These are phyloP conservation scores for Cystobasidium onofrii DNA, from an alignment of 768 basidiomycete genomes.

Conservation along the genomic window DNA sequence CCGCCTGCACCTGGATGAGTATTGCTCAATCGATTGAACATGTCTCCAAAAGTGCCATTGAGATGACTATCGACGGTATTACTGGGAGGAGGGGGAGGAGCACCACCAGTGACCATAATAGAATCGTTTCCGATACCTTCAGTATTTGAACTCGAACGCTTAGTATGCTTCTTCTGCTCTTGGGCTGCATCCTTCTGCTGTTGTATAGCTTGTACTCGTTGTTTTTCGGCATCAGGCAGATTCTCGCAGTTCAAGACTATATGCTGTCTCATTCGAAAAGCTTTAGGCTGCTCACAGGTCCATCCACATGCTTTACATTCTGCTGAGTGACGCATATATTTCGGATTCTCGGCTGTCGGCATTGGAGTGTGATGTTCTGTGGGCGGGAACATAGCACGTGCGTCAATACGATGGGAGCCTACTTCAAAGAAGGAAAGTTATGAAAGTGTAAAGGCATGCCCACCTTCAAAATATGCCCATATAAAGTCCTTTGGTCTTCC, in stretches of 20 bases:
- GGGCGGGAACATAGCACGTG: not conserved
- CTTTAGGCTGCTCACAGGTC: constrained; percentile 40
- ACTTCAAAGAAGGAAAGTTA: not conserved
- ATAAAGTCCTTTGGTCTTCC: constrained; percentile 28
- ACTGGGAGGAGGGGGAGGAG: not conserved
- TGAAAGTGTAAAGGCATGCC: not conserved
- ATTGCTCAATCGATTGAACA: not conserved
- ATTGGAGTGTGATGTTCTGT: not conserved
- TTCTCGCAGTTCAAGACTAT: constrained; percentile 8
- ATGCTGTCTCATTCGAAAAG: constrained; percentile 40
- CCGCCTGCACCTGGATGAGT: not conserved
- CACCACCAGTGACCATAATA: not conserved
- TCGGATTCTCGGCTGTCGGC: not conserved
- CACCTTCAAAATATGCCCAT: constrained; percentile 24
- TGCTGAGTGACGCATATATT: constrained; percentile 16
- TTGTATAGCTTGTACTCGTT: constrained; percentile 5
- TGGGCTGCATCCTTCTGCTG: not conserved
- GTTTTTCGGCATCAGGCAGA: constrained; percentile 1
- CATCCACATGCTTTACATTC: constrained; percentile 38
- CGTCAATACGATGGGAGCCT: not conserved
- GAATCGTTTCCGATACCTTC: not conserved
- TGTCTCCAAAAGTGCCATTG: not conserved
- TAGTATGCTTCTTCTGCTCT: constrained; percentile 20
- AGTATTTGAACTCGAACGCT: not conserved
- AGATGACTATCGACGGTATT: not conserved